phyloP scores from a whole-genome alignment of 768 basidiomycete genomes.

The Suillus subaureus region DNA sequence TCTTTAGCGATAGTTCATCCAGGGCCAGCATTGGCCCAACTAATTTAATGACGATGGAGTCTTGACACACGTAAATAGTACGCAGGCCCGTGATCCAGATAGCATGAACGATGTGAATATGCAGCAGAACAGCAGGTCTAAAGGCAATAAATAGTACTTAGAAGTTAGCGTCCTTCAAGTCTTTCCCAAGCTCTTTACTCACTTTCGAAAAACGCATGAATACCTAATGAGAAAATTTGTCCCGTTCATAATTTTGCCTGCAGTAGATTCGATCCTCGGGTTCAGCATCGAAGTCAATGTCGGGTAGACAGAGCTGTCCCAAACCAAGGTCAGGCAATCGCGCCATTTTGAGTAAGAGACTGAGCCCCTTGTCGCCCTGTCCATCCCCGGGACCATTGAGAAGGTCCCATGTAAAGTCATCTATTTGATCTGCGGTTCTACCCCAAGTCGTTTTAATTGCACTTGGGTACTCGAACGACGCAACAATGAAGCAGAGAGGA shows the following conservation, averaged over 20 bases:
- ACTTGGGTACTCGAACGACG: constrained; percentile 62
- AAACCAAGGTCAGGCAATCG: constrained; percentile 73
- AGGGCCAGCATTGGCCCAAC: background rate
- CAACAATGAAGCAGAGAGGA: constrained; percentile 73
- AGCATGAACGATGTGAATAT: background rate
- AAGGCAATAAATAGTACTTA: background rate
- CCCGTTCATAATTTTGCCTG: constrained; percentile 1
- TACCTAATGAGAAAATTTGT: background rate
- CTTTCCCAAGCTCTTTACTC: constrained; percentile 3
- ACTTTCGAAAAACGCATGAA: background rate
- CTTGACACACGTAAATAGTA: constrained; percentile 8
- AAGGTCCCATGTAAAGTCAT: constrained; percentile 63
- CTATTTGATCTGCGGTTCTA: constrained; percentile 64
- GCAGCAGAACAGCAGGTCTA: background rate
- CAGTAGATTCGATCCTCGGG: constrained; percentile 13
- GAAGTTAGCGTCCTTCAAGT: background rate
- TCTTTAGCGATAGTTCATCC: background rate
- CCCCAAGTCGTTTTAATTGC: constrained; percentile 75
- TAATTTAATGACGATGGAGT: background rate
- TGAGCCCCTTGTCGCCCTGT: constrained; percentile 44
- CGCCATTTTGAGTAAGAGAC: constrained; percentile 77
- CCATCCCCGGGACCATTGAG: constrained; percentile 48
- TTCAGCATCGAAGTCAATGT: constrained; percentile 28
- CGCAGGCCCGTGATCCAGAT: background rate
- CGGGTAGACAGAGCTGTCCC: constrained; percentile 52